A percentile compares a stretch with the other conserved stretches of the same genome.
phyloP scores from a whole-genome alignment of 495 filamentous ascomycete genomes.

The Pyrenula aspistea region DNA sequence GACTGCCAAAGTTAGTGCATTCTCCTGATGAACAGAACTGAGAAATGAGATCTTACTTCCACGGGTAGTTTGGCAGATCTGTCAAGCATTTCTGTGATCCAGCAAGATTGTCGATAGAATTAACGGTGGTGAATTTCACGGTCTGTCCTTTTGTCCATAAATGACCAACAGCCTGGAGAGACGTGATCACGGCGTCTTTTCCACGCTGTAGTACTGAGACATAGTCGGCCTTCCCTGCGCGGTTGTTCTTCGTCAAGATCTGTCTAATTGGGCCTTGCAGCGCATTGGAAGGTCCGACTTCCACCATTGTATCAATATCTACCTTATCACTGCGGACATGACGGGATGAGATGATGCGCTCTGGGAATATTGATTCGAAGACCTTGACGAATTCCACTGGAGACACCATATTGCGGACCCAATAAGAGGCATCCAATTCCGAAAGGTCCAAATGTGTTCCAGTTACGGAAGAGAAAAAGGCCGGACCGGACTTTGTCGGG shows the following conservation, averaged over 20 bases:
- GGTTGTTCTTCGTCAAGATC: slow-evolving; percentile 10
- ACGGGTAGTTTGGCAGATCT: slow-evolving; percentile 22
- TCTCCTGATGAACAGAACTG: background rate
- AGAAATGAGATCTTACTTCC: slow-evolving; percentile 7
- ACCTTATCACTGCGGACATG: background rate
- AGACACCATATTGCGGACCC: slow-evolving; percentile 31
- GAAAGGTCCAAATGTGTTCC: slow-evolving; percentile 11
- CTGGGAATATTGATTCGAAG: slow-evolving; percentile 6
- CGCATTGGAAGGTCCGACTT: slow-evolving; percentile 37
- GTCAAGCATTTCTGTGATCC: slow-evolving; percentile 5
- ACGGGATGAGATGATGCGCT: background rate
- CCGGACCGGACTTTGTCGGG: background rate
- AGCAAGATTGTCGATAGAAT: background rate
- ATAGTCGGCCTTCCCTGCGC: slow-evolving; percentile 8
- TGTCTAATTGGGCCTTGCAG: slow-evolving; percentile 31
- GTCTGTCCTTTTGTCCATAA: slow-evolving; percentile 13
- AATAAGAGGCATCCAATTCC: slow-evolving; percentile 19
- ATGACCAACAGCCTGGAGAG: slow-evolving; percentile 8
- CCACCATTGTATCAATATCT: slow-evolving; percentile 19
- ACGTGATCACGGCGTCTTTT: slow-evolving; percentile 9
- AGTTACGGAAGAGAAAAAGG: slow-evolving; percentile 29
- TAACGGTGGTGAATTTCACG: slow-evolving; percentile 12
- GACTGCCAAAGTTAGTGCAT: slow-evolving; percentile 11
- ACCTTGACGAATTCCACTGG: slow-evolving; percentile 30
- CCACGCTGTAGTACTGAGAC: slow-evolving; percentile 12